Percentiles rank a stretch among this genome's conserved stretches.
Conservation (phyloP, 2,329 filamentous ascomycete genomes). For the Xenosphaeropsis pyriputrescens region DNA sequence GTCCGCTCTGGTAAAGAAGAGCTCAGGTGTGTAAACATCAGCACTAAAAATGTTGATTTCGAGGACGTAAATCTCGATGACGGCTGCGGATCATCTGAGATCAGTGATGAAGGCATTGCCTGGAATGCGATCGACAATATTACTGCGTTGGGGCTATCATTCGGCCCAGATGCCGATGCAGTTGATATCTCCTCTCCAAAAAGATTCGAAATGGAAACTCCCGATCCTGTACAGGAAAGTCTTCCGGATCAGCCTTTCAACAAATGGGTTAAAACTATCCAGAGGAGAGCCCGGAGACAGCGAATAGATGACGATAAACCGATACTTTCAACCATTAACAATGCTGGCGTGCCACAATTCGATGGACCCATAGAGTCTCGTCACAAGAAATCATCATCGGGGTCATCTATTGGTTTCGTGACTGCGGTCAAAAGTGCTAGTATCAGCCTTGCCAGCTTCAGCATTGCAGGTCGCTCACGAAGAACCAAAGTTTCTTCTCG, state of each 20-base stretch:
- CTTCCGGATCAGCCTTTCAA: slow-evolving; percentile 36
- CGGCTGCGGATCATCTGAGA: slow-evolving; percentile 8
- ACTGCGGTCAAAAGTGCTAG: slow-evolving; percentile 71
- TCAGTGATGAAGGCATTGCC: slow-evolving; percentile 15
- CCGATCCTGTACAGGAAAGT: not conserved
- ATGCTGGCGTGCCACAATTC: not conserved
- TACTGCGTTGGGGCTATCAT: slow-evolving; percentile 23
- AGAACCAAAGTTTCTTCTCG: slow-evolving; percentile 34
- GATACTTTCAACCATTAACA: too few species aligned
- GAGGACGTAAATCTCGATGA: slow-evolving; percentile 19
- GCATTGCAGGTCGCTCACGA: slow-evolving; percentile 47
- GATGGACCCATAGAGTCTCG: slow-evolving; percentile 11
- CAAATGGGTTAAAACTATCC: slow-evolving; percentile 59
- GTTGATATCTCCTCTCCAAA: slow-evolving; percentile 3
- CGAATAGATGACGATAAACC: slow-evolving; percentile 19
- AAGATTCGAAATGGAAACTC: slow-evolving; percentile 13
- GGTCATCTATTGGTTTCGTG: slow-evolving; percentile 66
- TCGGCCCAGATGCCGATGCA: slow-evolving; percentile 18
- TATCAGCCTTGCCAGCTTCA: slow-evolving; percentile 60
- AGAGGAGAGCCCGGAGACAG: slow-evolving; percentile 36
- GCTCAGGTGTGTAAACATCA: slow-evolving; percentile 8
- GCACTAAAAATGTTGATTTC: slow-evolving; percentile 15
- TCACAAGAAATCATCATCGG: slow-evolving; percentile 49
- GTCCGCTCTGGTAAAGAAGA: slow-evolving; percentile 5
- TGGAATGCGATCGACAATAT: slow-evolving; percentile 26